Base-by-base conservation (phyloP, 176 grass and related monocot genomes). In the Hordeum marinum region DNA sequence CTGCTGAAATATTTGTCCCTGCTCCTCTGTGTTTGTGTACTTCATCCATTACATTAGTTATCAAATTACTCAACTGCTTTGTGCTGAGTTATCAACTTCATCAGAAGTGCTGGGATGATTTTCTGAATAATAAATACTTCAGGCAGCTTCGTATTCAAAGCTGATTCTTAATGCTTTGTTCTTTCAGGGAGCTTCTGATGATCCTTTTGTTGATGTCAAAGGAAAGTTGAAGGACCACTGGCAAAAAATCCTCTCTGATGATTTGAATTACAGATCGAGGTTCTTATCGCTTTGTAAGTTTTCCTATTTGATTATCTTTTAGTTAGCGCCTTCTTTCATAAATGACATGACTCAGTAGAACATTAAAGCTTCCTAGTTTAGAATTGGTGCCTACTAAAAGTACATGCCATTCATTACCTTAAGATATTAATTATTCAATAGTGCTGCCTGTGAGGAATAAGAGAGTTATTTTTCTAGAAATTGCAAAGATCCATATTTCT, bases 221-320 rank as follows among this genome's bases (percentile, higher is more conserved):
- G 83, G 48, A 63, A 94, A 89, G 63, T 52, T 89, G 84, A 87
- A 80, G 50, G 82, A 94, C n/a, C 78, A 94, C 80, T 94, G 92
- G 92, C 82, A 85, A 55, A 79, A 70, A 6, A 85, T 20, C 3
- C 88, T 84, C 25, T 83, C 87, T 0, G 27, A 40, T 83, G 43
- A 85, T 25, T 85, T 92, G 48, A 66, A 74, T 88, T 89, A 89
- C 77, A 87, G 72, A 78, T 73, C 89, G 74, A 80, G 63, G 68
- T 91, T 91, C 63, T 92, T 91, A 68, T 89, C 89, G 75, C 90
- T 94, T 63, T 94, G 89, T 94, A 87, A 90, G 89, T 88, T 40
- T 23, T 73, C 36, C 69, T 79, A 55, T 27, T 57, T 77, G 78
- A 26, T 61, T 78, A 39, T 42, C 35, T 26, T 17, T 40, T n/a